Conservation (phyloP, 768 basidiomycete genomes). For the Phanerodontia chrysosporium region DNA sequence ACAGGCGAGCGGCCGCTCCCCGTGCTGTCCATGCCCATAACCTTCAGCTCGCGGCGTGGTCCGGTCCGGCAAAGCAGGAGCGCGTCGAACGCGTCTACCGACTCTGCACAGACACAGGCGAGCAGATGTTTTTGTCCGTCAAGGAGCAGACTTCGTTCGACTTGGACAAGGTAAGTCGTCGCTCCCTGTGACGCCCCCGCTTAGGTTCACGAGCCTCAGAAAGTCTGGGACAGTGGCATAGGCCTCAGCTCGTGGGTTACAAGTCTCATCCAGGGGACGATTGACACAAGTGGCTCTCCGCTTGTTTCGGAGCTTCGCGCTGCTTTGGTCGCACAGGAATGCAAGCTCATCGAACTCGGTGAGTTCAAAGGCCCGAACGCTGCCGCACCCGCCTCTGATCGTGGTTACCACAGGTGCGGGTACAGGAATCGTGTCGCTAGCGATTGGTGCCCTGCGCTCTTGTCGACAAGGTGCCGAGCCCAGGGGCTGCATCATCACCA, state of each 20-base stretch:
- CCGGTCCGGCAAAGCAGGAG: slow-evolving; percentile 53
- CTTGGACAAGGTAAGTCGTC: slow-evolving; percentile 75
- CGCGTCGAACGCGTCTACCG: slow-evolving; percentile 56
- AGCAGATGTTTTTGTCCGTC: slow-evolving; percentile 40
- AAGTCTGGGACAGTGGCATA: slow-evolving; percentile 95
- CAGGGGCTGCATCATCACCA: slow-evolving; percentile 42
- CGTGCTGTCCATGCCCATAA: slow-evolving; percentile 67
- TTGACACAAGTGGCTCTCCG: slow-evolving; percentile 5
- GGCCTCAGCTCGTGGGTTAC: slow-evolving; percentile 80
- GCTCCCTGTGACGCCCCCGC: neutral
- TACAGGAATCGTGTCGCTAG: slow-evolving; percentile 76
- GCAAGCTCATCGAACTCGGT: slow-evolving; percentile 72
- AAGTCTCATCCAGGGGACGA: slow-evolving; percentile 24
- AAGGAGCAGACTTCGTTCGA: slow-evolving; percentile 86
- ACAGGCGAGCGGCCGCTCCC: slow-evolving; percentile 50
- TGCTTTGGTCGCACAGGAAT: slow-evolving; percentile 14
- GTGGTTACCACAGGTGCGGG: slow-evolving; percentile 61
- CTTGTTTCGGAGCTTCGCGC: neutral
- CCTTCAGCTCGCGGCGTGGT: slow-evolving; percentile 31
- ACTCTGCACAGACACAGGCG: slow-evolving; percentile 6
- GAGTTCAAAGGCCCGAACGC: slow-evolving; percentile 13
- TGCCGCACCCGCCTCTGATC: neutral
- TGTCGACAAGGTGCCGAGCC: slow-evolving; percentile 17
- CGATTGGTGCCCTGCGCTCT: slow-evolving; percentile 54
- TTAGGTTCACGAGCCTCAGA: slow-evolving; percentile 42